A percentile compares a stretch with the other conserved stretches of the same genome.
Evolutionary conservation across 139 green algal genomes (phyloP).

Genomic region (Asterochloris sp.): DNA sequence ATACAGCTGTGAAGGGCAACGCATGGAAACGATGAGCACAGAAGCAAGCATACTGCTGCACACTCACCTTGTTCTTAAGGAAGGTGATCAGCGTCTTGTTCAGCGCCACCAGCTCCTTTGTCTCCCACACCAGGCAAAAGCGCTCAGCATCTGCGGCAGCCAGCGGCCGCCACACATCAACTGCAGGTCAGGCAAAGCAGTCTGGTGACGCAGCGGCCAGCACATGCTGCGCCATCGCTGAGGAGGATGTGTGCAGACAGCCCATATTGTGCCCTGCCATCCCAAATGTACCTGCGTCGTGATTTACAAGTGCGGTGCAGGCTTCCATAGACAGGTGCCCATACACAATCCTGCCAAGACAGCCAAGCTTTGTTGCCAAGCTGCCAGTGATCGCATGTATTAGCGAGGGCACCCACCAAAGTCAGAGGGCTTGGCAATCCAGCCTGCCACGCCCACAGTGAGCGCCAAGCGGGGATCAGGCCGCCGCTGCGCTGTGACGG

Average conservation of each 20-base stretch:
- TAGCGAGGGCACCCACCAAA: slow-evolving; percentile 29
- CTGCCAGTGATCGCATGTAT: neutral
- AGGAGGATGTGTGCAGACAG: too few relatives aligned
- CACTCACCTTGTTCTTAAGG: slow-evolving; percentile 38
- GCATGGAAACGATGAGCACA: too few relatives aligned
- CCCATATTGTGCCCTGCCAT: too few relatives aligned
- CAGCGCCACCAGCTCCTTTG: slow-evolving; percentile 49
- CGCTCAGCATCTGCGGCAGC: slow-evolving; percentile 18
- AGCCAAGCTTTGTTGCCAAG: neutral
- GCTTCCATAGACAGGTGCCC: neutral
- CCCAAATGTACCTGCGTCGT: neutral
- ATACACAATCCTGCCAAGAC: neutral
- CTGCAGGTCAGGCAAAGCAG: neutral
- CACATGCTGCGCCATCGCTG: too few relatives aligned
- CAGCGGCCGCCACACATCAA: slow-evolving; percentile 43
- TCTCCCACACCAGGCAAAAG: slow-evolving; percentile 74
- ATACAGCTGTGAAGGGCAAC: too few relatives aligned
- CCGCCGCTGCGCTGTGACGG: neutral
- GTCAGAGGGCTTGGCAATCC: slow-evolving; percentile 48
- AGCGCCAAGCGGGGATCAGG: slow-evolving; percentile 25
- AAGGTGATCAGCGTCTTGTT: slow-evolving; percentile 41
- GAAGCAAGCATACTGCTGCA: neutral
- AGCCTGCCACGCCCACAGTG: slow-evolving; percentile 58
- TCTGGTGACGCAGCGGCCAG: too few relatives aligned
- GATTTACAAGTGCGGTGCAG: neutral